A percentile compares a stretch with the other conserved stretches of the same genome.
phyloP scores from a whole-genome alignment of 2,329 filamentous ascomycete genomes.

The Colletotrichum musicola region DNA sequence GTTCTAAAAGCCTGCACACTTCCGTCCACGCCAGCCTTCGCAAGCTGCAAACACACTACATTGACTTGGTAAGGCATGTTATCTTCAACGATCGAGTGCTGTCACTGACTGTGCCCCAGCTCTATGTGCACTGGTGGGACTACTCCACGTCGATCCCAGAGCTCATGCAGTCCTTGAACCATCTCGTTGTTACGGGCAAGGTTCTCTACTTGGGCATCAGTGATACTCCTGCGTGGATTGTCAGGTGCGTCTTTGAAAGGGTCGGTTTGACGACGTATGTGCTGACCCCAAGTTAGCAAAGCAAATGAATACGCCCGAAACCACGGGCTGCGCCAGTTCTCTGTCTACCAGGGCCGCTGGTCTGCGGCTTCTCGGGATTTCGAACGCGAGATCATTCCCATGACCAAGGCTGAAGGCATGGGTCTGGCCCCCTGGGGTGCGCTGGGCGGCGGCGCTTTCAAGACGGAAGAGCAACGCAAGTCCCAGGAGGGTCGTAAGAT shows the following conservation, averaged over 20 bases:
- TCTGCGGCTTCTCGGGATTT: constrained; percentile 73
- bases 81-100: constrained; percentile 13
- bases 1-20: constrained; percentile 69
- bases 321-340: constrained; percentile 78
- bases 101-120: constrained; percentile 47
- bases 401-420: constrained; percentile 74
- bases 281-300: constrained; percentile 53
- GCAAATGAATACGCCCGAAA: constrained; percentile 77
- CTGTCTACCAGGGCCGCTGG: constrained; percentile 77
- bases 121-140: constrained; percentile 77
- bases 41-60: constrained; percentile 76
- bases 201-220: constrained; percentile 75
- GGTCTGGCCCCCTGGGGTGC: constrained; percentile 66
- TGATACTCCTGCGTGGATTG: constrained; percentile 78
- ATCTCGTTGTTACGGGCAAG: constrained; percentile 70
- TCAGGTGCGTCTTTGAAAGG: constrained; percentile 52
- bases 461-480: constrained; percentile 48
- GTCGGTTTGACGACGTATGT: neutral
- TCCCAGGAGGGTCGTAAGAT: constrained; percentile 52
- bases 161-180: constrained; percentile 76
- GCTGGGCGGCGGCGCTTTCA: constrained; percentile 58
- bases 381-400: constrained; percentile 77
- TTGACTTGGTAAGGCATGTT: constrained; percentile 66
- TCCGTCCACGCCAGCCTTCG: constrained; percentile 68
- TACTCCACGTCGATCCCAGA: constrained; percentile 74